These are phyloP conservation scores for Citrus trifoliata DNA, from an alignment of 345 rosid genomes.

Conservation along the genomic window DNA sequence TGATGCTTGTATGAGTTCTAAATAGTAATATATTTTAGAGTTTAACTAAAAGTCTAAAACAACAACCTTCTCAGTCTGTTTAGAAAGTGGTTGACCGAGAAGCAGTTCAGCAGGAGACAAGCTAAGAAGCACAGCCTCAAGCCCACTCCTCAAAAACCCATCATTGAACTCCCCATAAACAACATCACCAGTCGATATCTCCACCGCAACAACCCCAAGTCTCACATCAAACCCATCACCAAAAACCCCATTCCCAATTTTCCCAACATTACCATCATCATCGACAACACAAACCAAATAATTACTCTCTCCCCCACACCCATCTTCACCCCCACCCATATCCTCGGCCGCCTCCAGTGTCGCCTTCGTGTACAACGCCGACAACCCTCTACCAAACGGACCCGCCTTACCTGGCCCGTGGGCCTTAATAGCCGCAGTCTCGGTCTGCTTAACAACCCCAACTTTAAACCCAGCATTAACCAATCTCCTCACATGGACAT, in stretches of 20 bases:
- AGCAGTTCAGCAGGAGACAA: conserved; percentile 88
- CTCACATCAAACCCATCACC: conserved; percentile 50
- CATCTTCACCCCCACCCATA: conserved; percentile 64
- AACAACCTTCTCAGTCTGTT: conserved; percentile 78
- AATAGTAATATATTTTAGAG: neutral
- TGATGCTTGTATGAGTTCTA: neutral
- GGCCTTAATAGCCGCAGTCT: conserved; percentile 89
- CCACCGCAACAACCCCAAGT: conserved; percentile 80
- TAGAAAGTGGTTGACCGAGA: conserved; percentile 67
- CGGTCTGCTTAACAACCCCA: conserved; percentile 96
- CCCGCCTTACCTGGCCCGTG: conserved; percentile 61
- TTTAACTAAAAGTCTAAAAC: neutral
- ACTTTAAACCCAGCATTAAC: conserved; percentile 86
- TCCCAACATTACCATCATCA: conserved; percentile 19
- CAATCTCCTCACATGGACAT: conserved; percentile 77
- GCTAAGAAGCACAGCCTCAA: conserved; percentile 78
- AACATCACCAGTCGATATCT: conserved; percentile 89
- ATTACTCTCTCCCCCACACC: conserved; percentile 60
- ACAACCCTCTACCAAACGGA: conserved; percentile 75
- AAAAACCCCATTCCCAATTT: conserved; percentile 16
- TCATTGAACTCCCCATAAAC: conserved; percentile 78
- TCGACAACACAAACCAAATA: conserved; percentile 84
- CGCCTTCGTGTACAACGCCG: conserved; percentile 86
- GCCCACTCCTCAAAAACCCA: conserved; percentile 67
- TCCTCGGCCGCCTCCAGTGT: conserved; percentile 91